phyloP scores from a whole-genome alignment of 164 flowering plant species.

The Cinnamomum chago region DNA sequence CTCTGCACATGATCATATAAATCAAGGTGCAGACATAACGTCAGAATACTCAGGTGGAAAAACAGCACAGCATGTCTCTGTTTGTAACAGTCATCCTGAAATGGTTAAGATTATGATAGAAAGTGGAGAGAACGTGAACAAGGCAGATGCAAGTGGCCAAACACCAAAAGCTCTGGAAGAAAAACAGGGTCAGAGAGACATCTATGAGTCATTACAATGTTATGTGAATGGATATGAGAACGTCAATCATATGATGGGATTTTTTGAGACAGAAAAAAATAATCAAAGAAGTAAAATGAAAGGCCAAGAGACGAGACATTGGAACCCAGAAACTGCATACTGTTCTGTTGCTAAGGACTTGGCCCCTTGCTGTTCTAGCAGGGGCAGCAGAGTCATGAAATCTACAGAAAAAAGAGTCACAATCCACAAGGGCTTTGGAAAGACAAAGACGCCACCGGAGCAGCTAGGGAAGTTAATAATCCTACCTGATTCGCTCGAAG shows the following conservation, averaged over 20 bases:
- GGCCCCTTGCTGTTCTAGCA: slow-evolving; percentile 18
- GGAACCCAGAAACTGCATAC: slow-evolving; percentile 1
- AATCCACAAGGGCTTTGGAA: slow-evolving; percentile 43
- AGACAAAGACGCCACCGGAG: slow-evolving; percentile 23
- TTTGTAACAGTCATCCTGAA: slow-evolving; percentile 24
- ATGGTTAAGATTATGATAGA: slow-evolving; percentile 41
- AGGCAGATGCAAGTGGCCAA: slow-evolving; percentile 39
- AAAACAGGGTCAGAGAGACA: slow-evolving; percentile 37
- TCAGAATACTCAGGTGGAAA: slow-evolving; percentile 22
- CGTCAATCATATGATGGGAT: slow-evolving; percentile 39
- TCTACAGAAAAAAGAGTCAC: slow-evolving; percentile 58
- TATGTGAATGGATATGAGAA: slow-evolving; percentile 22
- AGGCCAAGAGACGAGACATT: slow-evolving; percentile 5
- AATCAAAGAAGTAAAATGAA: slow-evolving; percentile 9
- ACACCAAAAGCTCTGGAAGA: slow-evolving; percentile 43
- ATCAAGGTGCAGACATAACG: slow-evolving; percentile 7
- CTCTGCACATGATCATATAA: slow-evolving; percentile 5
- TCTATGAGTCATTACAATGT: slow-evolving; percentile 30
- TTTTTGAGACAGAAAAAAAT: slow-evolving; percentile 21
- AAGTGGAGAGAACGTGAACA: slow-evolving; percentile 38
- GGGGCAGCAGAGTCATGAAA: slow-evolving; percentile 13
- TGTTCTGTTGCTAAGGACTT: slow-evolving; percentile 13
- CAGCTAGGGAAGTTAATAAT: slow-evolving; percentile 54
- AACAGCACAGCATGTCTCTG: slow-evolving; percentile 41
- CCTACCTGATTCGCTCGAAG: slow-evolving; percentile 76